Evolutionary conservation across 805 yeast species (phyloP).

Genomic region (Ogataea naganishii): DNA sequence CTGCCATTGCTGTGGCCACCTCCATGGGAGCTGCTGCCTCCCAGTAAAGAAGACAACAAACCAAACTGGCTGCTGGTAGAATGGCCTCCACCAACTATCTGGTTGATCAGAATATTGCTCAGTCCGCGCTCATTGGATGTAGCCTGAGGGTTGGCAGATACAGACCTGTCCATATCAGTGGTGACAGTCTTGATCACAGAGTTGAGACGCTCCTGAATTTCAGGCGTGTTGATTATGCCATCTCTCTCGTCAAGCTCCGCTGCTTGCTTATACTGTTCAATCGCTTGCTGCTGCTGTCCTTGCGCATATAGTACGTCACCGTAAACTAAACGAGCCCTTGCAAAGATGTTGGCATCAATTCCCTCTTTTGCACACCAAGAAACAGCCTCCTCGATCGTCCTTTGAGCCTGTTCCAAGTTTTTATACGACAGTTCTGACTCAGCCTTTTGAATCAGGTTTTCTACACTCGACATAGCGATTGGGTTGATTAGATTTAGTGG

Average conservation of each 20-base stretch:
- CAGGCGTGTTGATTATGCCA: constrained; percentile 22
- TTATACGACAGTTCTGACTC: constrained; percentile 1
- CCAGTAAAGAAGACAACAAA: constrained; percentile 16
- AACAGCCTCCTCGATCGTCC: constrained; percentile 12
- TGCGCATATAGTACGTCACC: constrained; percentile 19
- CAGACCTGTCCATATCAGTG: constrained; percentile 12
- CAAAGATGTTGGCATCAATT: constrained; percentile 18
- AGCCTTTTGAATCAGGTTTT: constrained; percentile 15
- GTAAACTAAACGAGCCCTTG: constrained; percentile 16
- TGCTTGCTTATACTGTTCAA: constrained; percentile 19
- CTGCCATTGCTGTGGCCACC: constrained; percentile 5
- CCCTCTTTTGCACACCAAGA: constrained; percentile 10
- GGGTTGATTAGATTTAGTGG: no score
- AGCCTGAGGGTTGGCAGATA: constrained; percentile 13
- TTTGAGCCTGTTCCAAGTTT: constrained; percentile 10
- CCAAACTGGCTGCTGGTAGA: constrained; percentile 19
- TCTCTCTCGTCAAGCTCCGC: constrained; percentile 23
- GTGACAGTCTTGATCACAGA: constrained; percentile 14
- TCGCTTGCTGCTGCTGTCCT: constrained; percentile 17
- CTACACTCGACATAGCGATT: no score
- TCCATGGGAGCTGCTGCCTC: constrained; percentile 2
- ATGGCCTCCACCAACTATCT: constrained; percentile 14
- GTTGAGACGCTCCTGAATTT: constrained; percentile 19
- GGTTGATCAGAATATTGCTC: constrained; percentile 17
- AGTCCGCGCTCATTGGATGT: constrained; percentile 20